Percentiles rank a stretch among this genome's conserved stretches.
Evolutionary conservation across 495 filamentous ascomycete species (phyloP).

Genomic region (Platismatia glauca): DNA sequence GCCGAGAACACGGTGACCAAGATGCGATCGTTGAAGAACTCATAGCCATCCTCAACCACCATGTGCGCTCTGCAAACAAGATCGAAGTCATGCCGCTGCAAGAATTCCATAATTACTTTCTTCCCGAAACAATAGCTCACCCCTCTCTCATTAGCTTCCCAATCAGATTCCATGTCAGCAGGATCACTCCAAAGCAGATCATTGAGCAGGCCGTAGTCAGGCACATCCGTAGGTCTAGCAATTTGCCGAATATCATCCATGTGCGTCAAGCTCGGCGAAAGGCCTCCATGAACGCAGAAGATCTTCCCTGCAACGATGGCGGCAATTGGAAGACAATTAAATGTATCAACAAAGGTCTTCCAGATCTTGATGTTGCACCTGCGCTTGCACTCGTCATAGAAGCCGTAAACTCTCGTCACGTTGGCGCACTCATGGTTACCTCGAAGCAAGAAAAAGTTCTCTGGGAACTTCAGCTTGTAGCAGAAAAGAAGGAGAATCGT

Average conservation of each 20-base stretch:
- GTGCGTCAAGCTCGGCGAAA: conserved; percentile 84
- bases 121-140: conserved; percentile 99
- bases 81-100: conserved; percentile 93
- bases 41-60: conserved; percentile 99
- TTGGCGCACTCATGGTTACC: conserved; percentile 99
- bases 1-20: conserved; percentile 97
- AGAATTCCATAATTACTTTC: conserved; percentile 95
- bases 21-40: conserved; percentile 95
- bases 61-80: conserved; percentile 96
- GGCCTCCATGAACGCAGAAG: conserved; percentile 94
- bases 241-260: conserved; percentile 99
- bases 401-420: conserved; percentile 95
- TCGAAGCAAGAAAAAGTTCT: conserved; percentile 96
- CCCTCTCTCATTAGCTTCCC: conserved; percentile 94
- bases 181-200: conserved; percentile 98
- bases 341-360: conserved; percentile 98
- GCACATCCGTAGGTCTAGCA: conserved; percentile 90
- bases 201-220: conserved; percentile 92
- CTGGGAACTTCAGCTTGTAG: conserved; percentile 97
- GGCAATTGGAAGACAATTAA: conserved; percentile 93
- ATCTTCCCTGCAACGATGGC: conserved; percentile 97
- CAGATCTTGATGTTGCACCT: conserved; percentile 97
- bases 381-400: conserved; percentile 98
- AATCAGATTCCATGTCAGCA: conserved; percentile 94
- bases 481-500: conserved; percentile 92